Evolutionary conservation across 73 alveolate genomes (phyloP).

Genomic region (Stentor roeselii): DNA sequence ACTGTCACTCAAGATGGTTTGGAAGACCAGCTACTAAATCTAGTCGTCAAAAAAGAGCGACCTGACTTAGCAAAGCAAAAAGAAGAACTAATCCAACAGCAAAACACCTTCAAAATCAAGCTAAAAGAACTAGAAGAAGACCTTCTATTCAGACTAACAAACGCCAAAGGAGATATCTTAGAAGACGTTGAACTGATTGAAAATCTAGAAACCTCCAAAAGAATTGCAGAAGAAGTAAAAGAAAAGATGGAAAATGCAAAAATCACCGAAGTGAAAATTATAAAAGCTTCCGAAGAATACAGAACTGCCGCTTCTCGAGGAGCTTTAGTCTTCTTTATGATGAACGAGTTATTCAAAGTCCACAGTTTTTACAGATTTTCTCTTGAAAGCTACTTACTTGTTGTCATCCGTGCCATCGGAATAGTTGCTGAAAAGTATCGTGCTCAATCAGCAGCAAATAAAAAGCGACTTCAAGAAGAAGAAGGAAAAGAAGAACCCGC

Average conservation of each 20-base stretch:
- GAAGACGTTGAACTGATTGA: conserved; percentile 98
- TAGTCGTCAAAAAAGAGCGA: conserved; percentile 99
- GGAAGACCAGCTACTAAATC: conserved; percentile 97
- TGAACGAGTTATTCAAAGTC: conserved; percentile 96
- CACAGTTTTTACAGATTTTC: conserved; percentile 96
- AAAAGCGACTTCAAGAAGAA: conserved; percentile 45
- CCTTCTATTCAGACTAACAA: conserved; percentile 74
- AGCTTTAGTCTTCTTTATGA: conserved; percentile 96
- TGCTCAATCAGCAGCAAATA: conserved; percentile 43
- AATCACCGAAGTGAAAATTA: conserved; percentile 95
- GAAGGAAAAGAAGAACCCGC: conserved; percentile 47
- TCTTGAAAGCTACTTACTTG: conserved; percentile 47
- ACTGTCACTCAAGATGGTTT: conserved; percentile 99
- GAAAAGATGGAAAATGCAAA: conserved; percentile 97
- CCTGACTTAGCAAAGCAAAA: conserved; percentile 98
- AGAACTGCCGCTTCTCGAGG: conserved; percentile 99
- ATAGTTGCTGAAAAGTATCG: conserved; percentile 73
- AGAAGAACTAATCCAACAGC: conserved; percentile 98
- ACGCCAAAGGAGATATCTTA: conserved; percentile 93
- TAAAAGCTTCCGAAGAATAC: conserved; percentile 95
- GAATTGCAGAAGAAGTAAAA: conserved; percentile 90
- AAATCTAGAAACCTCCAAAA: conserved; percentile 97
- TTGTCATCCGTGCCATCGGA: conserved; percentile 65
- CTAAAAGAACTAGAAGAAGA: conserved; percentile 91
- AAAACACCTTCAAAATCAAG: conserved; percentile 96